These are phyloP conservation scores for Davidsoniella neocaledoniae DNA, from an alignment of 2,329 filamentous ascomycete species.

Conservation along the genomic window DNA sequence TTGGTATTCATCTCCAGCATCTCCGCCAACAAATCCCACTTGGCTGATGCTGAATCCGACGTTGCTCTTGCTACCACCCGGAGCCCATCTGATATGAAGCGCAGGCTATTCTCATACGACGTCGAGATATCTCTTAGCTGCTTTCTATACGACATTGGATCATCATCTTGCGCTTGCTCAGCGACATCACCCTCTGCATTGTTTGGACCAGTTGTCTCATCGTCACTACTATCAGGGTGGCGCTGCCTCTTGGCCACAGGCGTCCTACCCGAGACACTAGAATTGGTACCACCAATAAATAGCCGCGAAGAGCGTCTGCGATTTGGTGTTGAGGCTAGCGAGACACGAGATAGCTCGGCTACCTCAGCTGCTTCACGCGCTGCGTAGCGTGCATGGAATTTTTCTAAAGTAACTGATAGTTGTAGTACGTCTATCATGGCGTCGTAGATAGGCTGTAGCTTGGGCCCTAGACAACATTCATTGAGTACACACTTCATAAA, in stretches of 20 bases:
- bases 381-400: constrained; percentile 31
- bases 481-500: constrained; percentile 48
- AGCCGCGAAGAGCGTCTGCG: constrained; percentile 12
- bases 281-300: neutral
- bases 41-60: constrained; percentile 37
- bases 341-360: constrained; percentile 24
- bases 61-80: constrained; percentile 60
- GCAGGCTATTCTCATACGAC: constrained; percentile 47
- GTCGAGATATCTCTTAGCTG: constrained; percentile 38
- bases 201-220: constrained; percentile 6
- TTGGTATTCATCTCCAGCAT: constrained; percentile 42
- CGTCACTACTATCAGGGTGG: constrained; percentile 14
- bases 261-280: neutral
- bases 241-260: constrained; percentile 8
- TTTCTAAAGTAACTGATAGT: constrained; percentile 51
- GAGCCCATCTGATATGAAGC: constrained; percentile 57
- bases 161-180: constrained; percentile 19
- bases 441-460: constrained; percentile 53
- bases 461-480: constrained; percentile 52
- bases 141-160: constrained; percentile 27
- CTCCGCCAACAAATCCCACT: constrained; percentile 71
- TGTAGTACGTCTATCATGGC: constrained; percentile 63
- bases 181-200: constrained; percentile 23
- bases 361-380: constrained; percentile 22
- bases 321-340: constrained; percentile 21